phyloP scores from a whole-genome alignment of 305 asterid genomes.

The Solanum aculeatissimum region DNA sequence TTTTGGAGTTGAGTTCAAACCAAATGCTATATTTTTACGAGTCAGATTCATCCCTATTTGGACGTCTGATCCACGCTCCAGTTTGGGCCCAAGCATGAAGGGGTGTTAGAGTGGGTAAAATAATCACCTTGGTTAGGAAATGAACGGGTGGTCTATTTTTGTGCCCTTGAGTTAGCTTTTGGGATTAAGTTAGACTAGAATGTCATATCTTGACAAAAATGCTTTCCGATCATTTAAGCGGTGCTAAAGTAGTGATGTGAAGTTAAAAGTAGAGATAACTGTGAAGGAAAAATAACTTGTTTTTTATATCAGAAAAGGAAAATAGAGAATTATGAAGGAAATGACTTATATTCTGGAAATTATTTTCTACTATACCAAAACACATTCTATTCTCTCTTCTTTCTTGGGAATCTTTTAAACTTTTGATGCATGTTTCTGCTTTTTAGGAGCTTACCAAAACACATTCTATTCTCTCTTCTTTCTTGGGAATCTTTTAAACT shows the following conservation, averaged over 20 bases:
- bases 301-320: background rate
- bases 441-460: conserved; percentile 54
- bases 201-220: background rate
- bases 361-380: background rate
- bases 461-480: background rate
- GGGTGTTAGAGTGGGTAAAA: background rate
- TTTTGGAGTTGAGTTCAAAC: background rate
- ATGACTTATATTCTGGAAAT: background rate
- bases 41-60: background rate
- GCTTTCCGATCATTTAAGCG: background rate
- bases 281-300: background rate
- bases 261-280: too few species aligned
- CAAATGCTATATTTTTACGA: background rate
- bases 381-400: background rate
- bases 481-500: background rate
- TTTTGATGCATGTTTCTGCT: background rate
- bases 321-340: background rate
- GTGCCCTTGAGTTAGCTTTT: background rate
- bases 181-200: background rate
- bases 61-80: background rate
- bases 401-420: background rate
- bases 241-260: background rate
- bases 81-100: background rate
- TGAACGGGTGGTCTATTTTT: background rate
- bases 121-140: background rate